Conservation (phyloP, 2,329 filamentous ascomycete species). For the Rhytidhysteron rufulum region DNA sequence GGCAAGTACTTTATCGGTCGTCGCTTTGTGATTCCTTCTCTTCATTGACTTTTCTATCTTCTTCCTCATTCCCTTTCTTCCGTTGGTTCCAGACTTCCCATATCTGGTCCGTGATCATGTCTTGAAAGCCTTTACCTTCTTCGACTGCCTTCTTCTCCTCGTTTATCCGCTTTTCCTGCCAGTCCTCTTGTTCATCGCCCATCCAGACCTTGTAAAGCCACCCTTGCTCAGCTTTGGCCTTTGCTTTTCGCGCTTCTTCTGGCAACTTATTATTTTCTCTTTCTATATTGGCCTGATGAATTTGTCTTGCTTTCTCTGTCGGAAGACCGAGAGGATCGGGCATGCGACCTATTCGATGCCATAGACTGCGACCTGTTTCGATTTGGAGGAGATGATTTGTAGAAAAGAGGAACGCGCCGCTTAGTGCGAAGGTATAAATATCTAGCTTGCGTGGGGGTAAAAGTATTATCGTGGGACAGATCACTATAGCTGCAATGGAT, state of each 20-base stretch:
- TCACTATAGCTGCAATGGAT: constrained; percentile 48
- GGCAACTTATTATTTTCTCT: constrained; percentile 29
- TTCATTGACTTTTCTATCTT: constrained; percentile 10
- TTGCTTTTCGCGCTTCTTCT: constrained; percentile 19
- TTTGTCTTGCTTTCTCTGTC: constrained; percentile 34
- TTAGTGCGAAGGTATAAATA: constrained; percentile 55
- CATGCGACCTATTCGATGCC: constrained; percentile 23
- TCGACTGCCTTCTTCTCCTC: constrained; percentile 42
- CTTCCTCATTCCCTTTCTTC: constrained; percentile 25
- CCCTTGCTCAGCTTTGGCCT: constrained; percentile 16
- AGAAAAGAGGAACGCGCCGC: constrained; percentile 46
- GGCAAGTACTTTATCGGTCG: no score
- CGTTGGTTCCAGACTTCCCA: constrained; percentile 48
- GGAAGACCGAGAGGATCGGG: constrained; percentile 17
- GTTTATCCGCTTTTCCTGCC: constrained; percentile 42
- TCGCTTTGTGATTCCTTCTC: constrained; percentile 23
- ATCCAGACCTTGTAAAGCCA: constrained; percentile 35
- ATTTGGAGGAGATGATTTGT: constrained; percentile 47
- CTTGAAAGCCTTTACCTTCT: constrained; percentile 39
- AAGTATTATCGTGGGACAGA: constrained; percentile 52
- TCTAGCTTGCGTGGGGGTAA: constrained; percentile 62
- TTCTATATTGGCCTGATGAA: constrained; percentile 31
- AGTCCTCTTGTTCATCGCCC: constrained; percentile 40
- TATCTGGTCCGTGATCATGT: constrained; percentile 44
- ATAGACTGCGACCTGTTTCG: constrained; percentile 35